phyloP scores from a whole-genome alignment of 192 early-diverging fungal genomes.

The Oehlia diaphana region DNA sequence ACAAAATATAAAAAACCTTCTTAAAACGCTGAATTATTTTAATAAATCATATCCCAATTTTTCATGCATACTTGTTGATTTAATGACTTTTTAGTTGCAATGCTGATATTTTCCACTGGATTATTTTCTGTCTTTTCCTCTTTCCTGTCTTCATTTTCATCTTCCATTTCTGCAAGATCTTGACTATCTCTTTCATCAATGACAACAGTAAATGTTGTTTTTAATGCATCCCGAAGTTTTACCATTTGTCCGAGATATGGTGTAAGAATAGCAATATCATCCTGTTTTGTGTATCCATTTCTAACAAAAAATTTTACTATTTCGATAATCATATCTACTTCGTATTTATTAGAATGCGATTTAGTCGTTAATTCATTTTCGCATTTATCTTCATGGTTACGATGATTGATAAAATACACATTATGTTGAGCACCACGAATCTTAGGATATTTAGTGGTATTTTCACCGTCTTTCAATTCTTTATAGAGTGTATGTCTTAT shows the following conservation, averaged over 20 bases:
- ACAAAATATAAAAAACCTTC: neutral
- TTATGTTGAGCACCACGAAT: constrained; percentile 47
- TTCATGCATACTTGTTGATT: neutral
- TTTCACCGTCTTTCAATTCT: constrained; percentile 40
- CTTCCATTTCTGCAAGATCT: constrained; percentile 33
- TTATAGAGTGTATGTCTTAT: constrained; percentile 50
- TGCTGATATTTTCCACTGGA: neutral
- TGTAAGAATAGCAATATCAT: constrained; percentile 57
- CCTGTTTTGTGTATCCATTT: constrained; percentile 48
- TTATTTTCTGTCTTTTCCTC: neutral
- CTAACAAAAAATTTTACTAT: constrained; percentile 49
- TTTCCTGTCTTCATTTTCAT: neutral
- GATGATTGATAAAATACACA: constrained; percentile 53
- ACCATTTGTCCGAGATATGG: constrained; percentile 56
- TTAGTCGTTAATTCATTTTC: constrained; percentile 38
- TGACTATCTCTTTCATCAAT: constrained; percentile 45
- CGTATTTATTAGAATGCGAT: constrained; percentile 49
- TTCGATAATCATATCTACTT: constrained; percentile 52
- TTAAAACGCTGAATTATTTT: neutral
- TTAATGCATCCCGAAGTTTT: constrained; percentile 41
- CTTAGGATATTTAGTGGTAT: constrained; percentile 33
- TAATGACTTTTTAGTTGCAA: constrained; percentile 1
- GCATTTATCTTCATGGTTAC: constrained; percentile 40
- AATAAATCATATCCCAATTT: neutral
- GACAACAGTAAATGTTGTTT: constrained; percentile 32